Base-by-base conservation (phyloP, 805 yeast species). In the Wickerhamomyces queroliae region DNA sequence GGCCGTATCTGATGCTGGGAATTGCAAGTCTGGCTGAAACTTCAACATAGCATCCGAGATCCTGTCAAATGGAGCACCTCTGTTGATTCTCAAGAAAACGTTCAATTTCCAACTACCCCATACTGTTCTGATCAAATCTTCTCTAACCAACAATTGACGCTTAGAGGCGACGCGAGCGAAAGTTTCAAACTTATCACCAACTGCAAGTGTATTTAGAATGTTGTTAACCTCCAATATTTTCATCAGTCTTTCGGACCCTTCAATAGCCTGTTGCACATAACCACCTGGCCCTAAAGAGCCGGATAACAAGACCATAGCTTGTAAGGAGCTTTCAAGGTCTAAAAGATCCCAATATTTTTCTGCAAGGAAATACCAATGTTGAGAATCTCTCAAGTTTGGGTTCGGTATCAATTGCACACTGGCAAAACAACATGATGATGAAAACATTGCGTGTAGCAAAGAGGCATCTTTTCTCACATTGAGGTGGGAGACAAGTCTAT, bases 71-170 rank as follows among this genome's bases (percentile, higher is more conserved):
- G 71, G 70, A 36, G 50, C 52, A 1, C 69, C 70, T 44, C 57
- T 49, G 45, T 58, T 56, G 20, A 62, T 40, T 43, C 70, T 53
- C 20, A 62, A 40, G 39, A 55, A 62, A 11, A 56, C 58, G 38
- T 60, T 58, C 36, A 61, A 46, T 41, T 59, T 62, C 64, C 65
- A 69, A 7, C 61, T 54, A 5, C 59, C 57, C 73, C 73, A 69
- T 11, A 67, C 43, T 3, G 60, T 45, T 42, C 71, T 48, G 8
- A 62, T 38, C 28, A 55, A 39, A 35, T 55, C 50, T 39, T 66
- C 69, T 33, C 67, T 55, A 25, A 57, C 59, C 8, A 58, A 36
- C 2, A 62, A 44, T 40, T 65, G 70, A 31, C 55, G 52, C 41
- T 55, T 57, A 2, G 67, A 58, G 2, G 59, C 53, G 15, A 50